Conservation (phyloP, 1,139 yeast genomes). For the Pichia sp. region DNA sequence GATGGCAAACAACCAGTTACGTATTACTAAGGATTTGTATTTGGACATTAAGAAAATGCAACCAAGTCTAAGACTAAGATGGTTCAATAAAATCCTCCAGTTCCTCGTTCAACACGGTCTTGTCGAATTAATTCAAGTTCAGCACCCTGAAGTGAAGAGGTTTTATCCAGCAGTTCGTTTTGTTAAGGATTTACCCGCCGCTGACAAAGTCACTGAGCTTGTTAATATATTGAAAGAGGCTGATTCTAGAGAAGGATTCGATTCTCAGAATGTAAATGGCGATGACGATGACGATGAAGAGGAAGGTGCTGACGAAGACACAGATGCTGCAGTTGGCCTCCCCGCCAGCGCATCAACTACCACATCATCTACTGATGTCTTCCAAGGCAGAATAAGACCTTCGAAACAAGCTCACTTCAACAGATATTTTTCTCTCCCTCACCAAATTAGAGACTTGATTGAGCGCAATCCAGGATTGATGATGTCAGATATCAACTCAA, state of each 20-base stretch:
- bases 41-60: conserved; percentile 49
- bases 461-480: conserved; percentile 45
- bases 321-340: too few species aligned
- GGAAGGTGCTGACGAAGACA: conserved; percentile 30
- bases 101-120: conserved; percentile 14
- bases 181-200: conserved; percentile 28
- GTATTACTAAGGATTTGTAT: conserved; percentile 46
- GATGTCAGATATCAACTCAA: conserved; percentile 43
- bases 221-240: conserved; percentile 9
- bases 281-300: conserved; percentile 28
- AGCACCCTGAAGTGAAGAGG: conserved; percentile 19
- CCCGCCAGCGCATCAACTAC: too few species aligned
- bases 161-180: conserved; percentile 21
- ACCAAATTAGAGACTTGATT: conserved; percentile 47
- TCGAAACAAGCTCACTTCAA: conserved; percentile 27
- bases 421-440: conserved; percentile 52
- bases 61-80: conserved; percentile 10
- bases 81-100: conserved; percentile 12
- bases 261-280: conserved; percentile 3
- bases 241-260: conserved; percentile 1
- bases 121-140: conserved; percentile 18
- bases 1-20: conserved; percentile 58
- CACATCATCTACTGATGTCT: too few species aligned
- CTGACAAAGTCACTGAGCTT: conserved; percentile 16
- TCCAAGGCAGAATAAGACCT: too few species aligned